These are phyloP conservation scores for Beauveria medogensis DNA, from an alignment of 2,329 filamentous ascomycete species.

Conservation along the genomic window DNA sequence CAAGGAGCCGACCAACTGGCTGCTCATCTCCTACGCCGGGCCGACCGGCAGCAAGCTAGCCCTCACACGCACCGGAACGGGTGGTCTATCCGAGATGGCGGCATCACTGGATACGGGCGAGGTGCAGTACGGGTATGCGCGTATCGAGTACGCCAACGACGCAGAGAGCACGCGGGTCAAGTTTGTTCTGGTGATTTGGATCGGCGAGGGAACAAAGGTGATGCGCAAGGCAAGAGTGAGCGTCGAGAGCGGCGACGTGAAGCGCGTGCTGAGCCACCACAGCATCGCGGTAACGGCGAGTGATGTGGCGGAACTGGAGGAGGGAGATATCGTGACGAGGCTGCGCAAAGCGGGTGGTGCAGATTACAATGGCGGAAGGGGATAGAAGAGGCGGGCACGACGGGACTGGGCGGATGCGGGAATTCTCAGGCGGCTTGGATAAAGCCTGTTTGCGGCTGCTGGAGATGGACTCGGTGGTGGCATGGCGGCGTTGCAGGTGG, in stretches of 20 bases:
- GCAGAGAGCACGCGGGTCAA: slow-evolving; percentile 61
- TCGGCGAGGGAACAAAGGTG: slow-evolving; percentile 55
- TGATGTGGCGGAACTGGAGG: slow-evolving; percentile 52
- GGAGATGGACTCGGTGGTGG: background rate
- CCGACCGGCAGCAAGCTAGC: slow-evolving; percentile 47
- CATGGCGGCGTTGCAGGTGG: background rate
- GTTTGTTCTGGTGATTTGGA: slow-evolving; percentile 61
- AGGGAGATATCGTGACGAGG: slow-evolving; percentile 51
- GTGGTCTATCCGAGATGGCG: slow-evolving; percentile 53
- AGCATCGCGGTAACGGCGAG: slow-evolving; percentile 56
- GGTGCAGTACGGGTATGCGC: slow-evolving; percentile 59
- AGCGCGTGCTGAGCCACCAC: slow-evolving; percentile 55
- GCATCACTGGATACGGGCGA: slow-evolving; percentile 46
- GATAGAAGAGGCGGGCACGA: slow-evolving; percentile 31
- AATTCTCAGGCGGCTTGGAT: too few species aligned
- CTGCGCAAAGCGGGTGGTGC: slow-evolving; percentile 60
- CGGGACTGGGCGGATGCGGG: too few species aligned
- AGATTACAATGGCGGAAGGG: slow-evolving; percentile 61
- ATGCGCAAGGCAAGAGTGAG: slow-evolving; percentile 64
- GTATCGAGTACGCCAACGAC: slow-evolving; percentile 64
- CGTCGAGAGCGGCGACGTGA: slow-evolving; percentile 59
- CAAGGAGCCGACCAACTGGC: slow-evolving; percentile 59
- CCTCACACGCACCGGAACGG: slow-evolving; percentile 50
- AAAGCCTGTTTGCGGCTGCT: background rate
- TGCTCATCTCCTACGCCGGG: slow-evolving; percentile 54